Evolutionary conservation across 202 grass and related monocot species (phyloP).

Genomic region (Digitaria exilis): DNA sequence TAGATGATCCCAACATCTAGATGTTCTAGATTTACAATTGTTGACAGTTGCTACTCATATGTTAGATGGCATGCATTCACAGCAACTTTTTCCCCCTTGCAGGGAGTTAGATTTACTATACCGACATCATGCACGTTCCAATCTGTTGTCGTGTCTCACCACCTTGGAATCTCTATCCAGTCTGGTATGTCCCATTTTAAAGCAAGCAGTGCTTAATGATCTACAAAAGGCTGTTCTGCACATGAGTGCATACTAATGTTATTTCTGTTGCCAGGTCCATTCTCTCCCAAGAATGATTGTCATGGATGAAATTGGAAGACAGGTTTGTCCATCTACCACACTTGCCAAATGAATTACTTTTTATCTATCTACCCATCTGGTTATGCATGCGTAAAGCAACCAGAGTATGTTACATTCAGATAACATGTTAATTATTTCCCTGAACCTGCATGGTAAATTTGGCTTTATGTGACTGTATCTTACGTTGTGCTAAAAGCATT

Average conservation of each 20-base stretch:
- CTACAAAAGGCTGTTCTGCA: slow-evolving; percentile 26
- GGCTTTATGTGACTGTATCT: neutral
- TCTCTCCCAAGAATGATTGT: slow-evolving; percentile 99
- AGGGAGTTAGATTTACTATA: slow-evolving; percentile 99
- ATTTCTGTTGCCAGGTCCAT: slow-evolving; percentile 60
- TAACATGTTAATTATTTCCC: neutral
- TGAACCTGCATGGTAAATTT: neutral
- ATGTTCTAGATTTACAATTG: neutral
- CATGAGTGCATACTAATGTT: neutral
- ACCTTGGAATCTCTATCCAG: slow-evolving; percentile 96
- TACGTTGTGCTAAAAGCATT: neutral
- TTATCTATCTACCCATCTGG: neutral
- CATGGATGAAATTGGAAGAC: slow-evolving; percentile 96
- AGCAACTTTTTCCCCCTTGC: slow-evolving; percentile 24
- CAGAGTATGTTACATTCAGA: slow-evolving; percentile 6
- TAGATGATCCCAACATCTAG: neutral
- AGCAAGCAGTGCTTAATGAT: slow-evolving; percentile 19
- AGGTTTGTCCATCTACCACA: slow-evolving; percentile 57
- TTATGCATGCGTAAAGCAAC: neutral
- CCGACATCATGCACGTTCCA: slow-evolving; percentile 75
- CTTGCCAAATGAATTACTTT: slow-evolving; percentile 5
- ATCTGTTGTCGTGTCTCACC: slow-evolving; percentile 82
- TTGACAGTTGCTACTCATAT: neutral
- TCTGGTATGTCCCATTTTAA: slow-evolving; percentile 55
- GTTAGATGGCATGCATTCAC: neutral